Evolutionary conservation across 208 protist species (phyloP).

Genomic region (Acanthamoeba rhysodes): DNA sequence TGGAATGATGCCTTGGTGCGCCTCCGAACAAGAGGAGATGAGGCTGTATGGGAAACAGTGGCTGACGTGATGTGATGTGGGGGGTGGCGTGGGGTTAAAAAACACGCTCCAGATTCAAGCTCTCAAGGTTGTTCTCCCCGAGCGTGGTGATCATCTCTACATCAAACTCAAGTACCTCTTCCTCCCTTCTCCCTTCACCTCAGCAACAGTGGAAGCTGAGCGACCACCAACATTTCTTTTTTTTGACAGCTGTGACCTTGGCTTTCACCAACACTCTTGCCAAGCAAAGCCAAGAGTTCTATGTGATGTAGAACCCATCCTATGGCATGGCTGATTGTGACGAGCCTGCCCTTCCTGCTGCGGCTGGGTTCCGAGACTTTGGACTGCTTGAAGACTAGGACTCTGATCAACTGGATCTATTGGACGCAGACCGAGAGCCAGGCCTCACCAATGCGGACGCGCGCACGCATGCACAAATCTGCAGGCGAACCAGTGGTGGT

Average conservation of each 20-base stretch:
- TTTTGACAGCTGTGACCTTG: not conserved
- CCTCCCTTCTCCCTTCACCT: not conserved
- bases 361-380: not conserved
- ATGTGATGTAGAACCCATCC: not conserved
- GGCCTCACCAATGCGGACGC: too few relatives aligned
- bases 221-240: not conserved
- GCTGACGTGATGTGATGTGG: not conserved
- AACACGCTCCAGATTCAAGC: constrained; percentile 18
- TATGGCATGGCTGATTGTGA: not conserved
- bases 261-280: constrained; percentile 1
- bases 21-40: not conserved
- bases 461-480: not conserved
- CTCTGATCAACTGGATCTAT: constrained; percentile 50
- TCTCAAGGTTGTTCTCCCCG: not conserved
- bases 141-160: not conserved
- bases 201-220: not conserved
- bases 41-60: not conserved
- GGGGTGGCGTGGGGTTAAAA: too few relatives aligned
- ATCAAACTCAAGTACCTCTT: not conserved
- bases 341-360: constrained; percentile 51
- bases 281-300: constrained; percentile 5
- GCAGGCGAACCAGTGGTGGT: constrained; percentile 72
- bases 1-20: constrained; percentile 25
- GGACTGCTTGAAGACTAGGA: constrained; percentile 63
- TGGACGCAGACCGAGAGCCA: constrained; percentile 66